phyloP scores from a whole-genome alignment of 2,329 filamentous ascomycete genomes.

The Fonsecaea pugnacius region DNA sequence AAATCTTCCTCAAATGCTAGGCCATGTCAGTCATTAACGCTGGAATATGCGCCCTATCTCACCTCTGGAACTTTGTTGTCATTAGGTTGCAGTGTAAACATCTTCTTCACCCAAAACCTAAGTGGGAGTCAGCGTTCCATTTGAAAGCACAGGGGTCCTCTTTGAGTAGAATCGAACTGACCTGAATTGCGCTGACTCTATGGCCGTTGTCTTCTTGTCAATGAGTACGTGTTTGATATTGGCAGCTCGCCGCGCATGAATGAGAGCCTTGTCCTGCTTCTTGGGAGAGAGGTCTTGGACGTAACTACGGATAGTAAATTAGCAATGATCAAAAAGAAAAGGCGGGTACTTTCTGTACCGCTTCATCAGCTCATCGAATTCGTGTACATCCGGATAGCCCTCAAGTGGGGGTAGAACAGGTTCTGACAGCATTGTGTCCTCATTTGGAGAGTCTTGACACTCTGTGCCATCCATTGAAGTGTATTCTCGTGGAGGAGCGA shows the following conservation, averaged over 20 bases:
- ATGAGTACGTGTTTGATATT: slow-evolving; percentile 54
- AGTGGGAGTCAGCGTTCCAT: slow-evolving; percentile 4
- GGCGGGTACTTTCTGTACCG: slow-evolving; percentile 40
- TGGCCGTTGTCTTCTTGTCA: slow-evolving; percentile 56
- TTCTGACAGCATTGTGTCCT: slow-evolving; percentile 50
- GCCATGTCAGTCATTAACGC: slow-evolving; percentile 1
- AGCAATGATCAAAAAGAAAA: neutral
- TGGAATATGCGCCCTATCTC: slow-evolving; percentile 29
- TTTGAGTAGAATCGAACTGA: slow-evolving; percentile 34
- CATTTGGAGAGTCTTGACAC: slow-evolving; percentile 51
- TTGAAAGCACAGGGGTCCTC: neutral
- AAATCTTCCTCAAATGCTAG: slow-evolving; percentile 48
- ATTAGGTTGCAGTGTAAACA: slow-evolving; percentile 54
- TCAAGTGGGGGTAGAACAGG: slow-evolving; percentile 49
- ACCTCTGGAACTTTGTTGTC: slow-evolving; percentile 48
- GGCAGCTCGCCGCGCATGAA: slow-evolving; percentile 52
- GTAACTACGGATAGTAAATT: slow-evolving; percentile 44
- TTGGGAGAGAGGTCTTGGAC: slow-evolving; percentile 56
- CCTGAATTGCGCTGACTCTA: slow-evolving; percentile 58
- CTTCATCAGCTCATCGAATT: slow-evolving; percentile 53
- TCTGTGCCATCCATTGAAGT: slow-evolving; percentile 48
- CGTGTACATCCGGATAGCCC: slow-evolving; percentile 52
- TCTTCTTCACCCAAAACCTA: slow-evolving; percentile 60
- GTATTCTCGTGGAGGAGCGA: slow-evolving; percentile 42
- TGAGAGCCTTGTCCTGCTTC: slow-evolving; percentile 58